These are phyloP conservation scores for Heterobasidion occidentale DNA, from an alignment of 1,284 basidiomycete genomes.

Conservation along the genomic window DNA sequence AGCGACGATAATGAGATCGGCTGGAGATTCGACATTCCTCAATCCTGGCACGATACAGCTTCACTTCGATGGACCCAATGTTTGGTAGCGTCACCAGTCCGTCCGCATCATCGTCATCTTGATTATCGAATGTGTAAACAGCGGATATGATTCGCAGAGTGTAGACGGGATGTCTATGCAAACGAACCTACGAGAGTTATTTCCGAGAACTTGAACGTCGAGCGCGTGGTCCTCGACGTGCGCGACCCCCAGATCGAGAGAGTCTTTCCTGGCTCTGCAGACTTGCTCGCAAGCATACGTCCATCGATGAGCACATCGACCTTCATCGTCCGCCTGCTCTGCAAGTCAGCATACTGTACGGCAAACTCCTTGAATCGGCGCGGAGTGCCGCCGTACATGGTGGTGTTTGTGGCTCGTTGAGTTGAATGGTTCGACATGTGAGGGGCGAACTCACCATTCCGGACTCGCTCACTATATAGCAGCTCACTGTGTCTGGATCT, in stretches of 20 bases:
- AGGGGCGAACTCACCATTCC: background rate
- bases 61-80: background rate
- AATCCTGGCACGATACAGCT: background rate
- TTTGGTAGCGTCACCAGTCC: background rate
- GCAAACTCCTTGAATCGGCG: background rate
- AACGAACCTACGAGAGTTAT: background rate
- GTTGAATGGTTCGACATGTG: no score
- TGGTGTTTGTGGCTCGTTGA: background rate
- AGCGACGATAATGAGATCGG: background rate
- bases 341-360: background rate
- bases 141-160: background rate
- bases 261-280: background rate
- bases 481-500: background rate
- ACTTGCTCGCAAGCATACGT: background rate
- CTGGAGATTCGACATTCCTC: background rate
- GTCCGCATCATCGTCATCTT: background rate
- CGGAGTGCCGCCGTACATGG: background rate
- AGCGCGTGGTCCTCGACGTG: background rate
- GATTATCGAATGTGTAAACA: background rate
- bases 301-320: background rate
- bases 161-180: background rate
- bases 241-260: background rate
- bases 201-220: background rate
- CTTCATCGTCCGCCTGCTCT: background rate
- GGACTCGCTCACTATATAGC: background rate